A percentile compares a stretch with the other conserved stretches of the same genome.
Conservation (phyloP, 2,329 filamentous ascomycete genomes). For the Aspergillus fumigatus region DNA sequence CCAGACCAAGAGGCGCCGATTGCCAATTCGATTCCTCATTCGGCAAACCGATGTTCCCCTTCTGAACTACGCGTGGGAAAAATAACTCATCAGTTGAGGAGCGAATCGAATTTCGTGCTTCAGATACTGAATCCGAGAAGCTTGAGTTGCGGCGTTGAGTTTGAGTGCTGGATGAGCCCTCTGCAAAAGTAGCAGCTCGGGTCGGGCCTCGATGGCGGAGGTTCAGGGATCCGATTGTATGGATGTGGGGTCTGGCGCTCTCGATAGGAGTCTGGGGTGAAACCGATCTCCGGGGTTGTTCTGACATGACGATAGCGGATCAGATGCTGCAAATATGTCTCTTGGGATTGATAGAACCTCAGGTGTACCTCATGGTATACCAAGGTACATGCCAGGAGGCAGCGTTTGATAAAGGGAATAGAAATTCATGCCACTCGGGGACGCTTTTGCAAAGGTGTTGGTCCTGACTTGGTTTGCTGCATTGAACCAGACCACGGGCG, state of each 20-base stretch:
- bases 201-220: constrained; percentile 34
- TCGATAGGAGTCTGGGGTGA: constrained; percentile 15
- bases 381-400: not conserved
- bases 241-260: constrained; percentile 6
- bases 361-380: not conserved
- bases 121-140: constrained; percentile 69
- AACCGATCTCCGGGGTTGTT: constrained; percentile 14
- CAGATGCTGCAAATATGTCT: not conserved
- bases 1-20: constrained; percentile 75
- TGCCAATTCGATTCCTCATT: constrained; percentile 67
- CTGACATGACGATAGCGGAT: constrained; percentile 13
- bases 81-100: constrained; percentile 69
- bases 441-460: not conserved
- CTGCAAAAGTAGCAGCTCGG: constrained; percentile 35
- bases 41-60: constrained; percentile 28
- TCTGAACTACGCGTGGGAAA: constrained; percentile 48
- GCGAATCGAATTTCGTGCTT: constrained; percentile 59
- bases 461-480: not conserved
- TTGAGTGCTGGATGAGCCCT: constrained; percentile 24
- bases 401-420: not conserved
- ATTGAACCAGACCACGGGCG: not conserved
- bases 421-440: not conserved
- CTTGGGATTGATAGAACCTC: not conserved
- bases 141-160: constrained; percentile 67
- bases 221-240: constrained; percentile 15